Percentiles rank a stretch among this genome's conserved stretches.
These are phyloP conservation scores for Talaromyces verruculosus DNA, from an alignment of 2,329 filamentous ascomycete genomes.

Conservation along the genomic window DNA sequence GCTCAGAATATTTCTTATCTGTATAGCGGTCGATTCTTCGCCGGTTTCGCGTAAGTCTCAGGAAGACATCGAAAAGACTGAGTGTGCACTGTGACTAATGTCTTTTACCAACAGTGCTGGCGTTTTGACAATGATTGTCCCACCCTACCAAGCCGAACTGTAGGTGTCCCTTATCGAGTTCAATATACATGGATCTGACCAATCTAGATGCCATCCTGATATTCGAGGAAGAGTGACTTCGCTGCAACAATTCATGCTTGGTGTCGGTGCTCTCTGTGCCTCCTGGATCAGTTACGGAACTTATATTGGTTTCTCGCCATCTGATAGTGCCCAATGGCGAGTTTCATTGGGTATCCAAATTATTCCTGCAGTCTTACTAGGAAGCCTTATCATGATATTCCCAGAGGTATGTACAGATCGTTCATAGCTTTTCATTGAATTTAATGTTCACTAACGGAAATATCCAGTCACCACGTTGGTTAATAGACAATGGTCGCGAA, in stretches of 20 bases:
- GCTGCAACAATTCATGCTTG: constrained; percentile 80
- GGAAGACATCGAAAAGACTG: constrained; percentile 30
- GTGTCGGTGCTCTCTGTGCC: constrained; percentile 70
- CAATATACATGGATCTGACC: not conserved
- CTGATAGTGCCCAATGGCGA: constrained; percentile 58
- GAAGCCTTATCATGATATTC: constrained; percentile 67
- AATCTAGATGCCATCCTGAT: constrained; percentile 61
- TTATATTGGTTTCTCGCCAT: constrained; percentile 51
- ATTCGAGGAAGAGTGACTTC: constrained; percentile 74
- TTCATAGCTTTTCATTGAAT: constrained; percentile 21
- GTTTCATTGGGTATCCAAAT: constrained; percentile 69
- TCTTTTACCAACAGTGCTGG: constrained; percentile 51
- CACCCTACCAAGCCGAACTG: constrained; percentile 76
- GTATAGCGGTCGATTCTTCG: constrained; percentile 68
- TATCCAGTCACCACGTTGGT: constrained; percentile 64
- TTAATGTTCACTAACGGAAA: constrained; percentile 14
- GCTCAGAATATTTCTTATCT: constrained; percentile 62
- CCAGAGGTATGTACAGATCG: constrained; percentile 54
- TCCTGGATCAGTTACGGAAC: constrained; percentile 71
- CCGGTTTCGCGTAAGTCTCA: constrained; percentile 60
- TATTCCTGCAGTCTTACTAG: constrained; percentile 64
- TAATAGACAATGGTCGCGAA: constrained; percentile 68
- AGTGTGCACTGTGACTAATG: constrained; percentile 41
- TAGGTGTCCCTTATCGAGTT: not conserved
- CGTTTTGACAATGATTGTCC: constrained; percentile 63